These are phyloP conservation scores for Carex kokanica DNA, from an alignment of 176 grass and related monocot genomes.

Conservation along the genomic window DNA sequence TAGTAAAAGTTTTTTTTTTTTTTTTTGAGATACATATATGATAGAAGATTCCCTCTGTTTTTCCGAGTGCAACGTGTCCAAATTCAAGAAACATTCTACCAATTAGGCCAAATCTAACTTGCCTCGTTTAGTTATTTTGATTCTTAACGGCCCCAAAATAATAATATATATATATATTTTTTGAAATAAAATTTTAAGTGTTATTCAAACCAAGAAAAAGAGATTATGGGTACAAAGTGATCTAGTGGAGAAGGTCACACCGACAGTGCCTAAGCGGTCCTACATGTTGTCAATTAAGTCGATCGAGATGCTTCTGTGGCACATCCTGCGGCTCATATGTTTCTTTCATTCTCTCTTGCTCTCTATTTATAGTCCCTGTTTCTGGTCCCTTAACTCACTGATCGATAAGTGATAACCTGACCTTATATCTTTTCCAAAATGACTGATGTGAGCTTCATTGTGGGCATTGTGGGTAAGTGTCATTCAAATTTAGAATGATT, in stretches of 20 bases:
- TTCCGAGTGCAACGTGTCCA: not conserved
- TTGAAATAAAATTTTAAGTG: not conserved
- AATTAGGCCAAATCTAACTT: not conserved
- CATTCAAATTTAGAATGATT: not conserved
- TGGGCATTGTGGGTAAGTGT: slow-evolving; percentile 55
- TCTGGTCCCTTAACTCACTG: not conserved
- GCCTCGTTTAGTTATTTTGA: not conserved
- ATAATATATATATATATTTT: no score
- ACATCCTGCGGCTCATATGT: not conserved
- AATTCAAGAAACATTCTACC: slow-evolving; percentile 9
- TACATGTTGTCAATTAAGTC: not conserved
- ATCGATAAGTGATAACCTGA: slow-evolving; percentile 13
- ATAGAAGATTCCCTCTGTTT: not conserved
- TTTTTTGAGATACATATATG: no score
- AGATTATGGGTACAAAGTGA: slow-evolving; percentile 3
- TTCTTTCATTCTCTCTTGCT: slow-evolving; percentile 13
- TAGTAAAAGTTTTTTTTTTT: no score
- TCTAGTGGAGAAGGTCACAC: slow-evolving; percentile 21
- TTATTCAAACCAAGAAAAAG: slow-evolving; percentile 7
- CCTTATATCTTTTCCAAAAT: slow-evolving; percentile 32
- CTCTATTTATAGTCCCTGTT: slow-evolving; percentile 14
- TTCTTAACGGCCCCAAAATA: not conserved
- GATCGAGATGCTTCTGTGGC: slow-evolving; percentile 9
- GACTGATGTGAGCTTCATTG: slow-evolving; percentile 56
- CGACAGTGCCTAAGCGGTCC: slow-evolving; percentile 9